A percentile compares a stretch with the other conserved stretches of the same genome.
Conservation (phyloP, 306 rosid species). For the Sesbania bispinosa region DNA sequence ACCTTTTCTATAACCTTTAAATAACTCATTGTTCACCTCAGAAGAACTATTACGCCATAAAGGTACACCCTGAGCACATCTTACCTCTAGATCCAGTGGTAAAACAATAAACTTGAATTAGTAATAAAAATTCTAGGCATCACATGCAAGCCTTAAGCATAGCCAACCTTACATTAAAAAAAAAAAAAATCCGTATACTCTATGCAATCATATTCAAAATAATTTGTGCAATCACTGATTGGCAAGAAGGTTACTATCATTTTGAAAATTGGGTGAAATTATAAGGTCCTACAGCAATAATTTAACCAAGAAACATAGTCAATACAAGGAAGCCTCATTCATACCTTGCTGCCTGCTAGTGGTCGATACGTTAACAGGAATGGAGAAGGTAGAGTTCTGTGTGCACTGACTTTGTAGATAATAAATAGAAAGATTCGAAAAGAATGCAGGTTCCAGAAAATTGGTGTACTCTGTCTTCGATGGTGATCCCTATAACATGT, state of each 20-base stretch:
- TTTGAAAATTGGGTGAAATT: background rate
- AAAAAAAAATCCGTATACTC: background rate
- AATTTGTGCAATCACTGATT: background rate
- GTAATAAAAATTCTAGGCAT: slow-evolving; percentile 5
- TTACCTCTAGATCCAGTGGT: slow-evolving; percentile 45
- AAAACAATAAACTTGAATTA: slow-evolving; percentile 7
- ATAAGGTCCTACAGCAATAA: too few species aligned
- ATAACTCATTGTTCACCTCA: slow-evolving; percentile 62
- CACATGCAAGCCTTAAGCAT: slow-evolving; percentile 9
- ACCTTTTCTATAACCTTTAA: slow-evolving; percentile 60
- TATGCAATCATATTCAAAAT: slow-evolving; percentile 8
- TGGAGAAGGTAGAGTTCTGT: slow-evolving; percentile 45
- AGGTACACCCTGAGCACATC: slow-evolving; percentile 56
- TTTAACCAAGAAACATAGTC: too few species aligned
- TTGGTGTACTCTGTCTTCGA: slow-evolving; percentile 49
- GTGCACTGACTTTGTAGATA: slow-evolving; percentile 61
- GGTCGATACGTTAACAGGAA: slow-evolving; percentile 37
- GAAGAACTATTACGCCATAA: slow-evolving; percentile 77
- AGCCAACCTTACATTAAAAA: background rate
- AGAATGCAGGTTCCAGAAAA: slow-evolving; percentile 84
- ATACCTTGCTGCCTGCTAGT: slow-evolving; percentile 51
- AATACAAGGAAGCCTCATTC: background rate
- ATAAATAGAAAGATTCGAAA: slow-evolving; percentile 59
- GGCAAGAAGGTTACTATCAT: background rate
- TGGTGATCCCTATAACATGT: slow-evolving; percentile 65